Percentiles rank a stretch among this genome's conserved stretches.
These are phyloP conservation scores for Skeletonema tropicum DNA, from an alignment of 108 stramenopile species.

Conservation along the genomic window DNA sequence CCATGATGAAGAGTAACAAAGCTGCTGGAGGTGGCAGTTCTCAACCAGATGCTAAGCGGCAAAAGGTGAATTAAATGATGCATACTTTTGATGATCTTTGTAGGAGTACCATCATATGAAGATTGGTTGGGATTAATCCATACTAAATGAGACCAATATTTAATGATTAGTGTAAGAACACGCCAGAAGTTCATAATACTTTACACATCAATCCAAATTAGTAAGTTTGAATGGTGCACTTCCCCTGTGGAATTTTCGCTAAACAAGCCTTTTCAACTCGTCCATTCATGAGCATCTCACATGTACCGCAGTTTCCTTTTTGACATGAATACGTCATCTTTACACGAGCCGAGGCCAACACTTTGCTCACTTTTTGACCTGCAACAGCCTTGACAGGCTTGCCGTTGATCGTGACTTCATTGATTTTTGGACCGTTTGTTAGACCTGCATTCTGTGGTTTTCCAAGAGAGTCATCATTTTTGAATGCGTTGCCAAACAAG, in stretches of 20 bases:
- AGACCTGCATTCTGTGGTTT: conserved; percentile 46
- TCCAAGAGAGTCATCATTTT: no score
- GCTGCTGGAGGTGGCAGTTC: not conserved
- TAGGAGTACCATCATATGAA: not conserved
- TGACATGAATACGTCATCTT: conserved; percentile 55
- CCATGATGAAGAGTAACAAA: conserved; percentile 9
- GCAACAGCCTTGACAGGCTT: conserved; percentile 60
- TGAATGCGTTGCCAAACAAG: conserved; percentile 45
- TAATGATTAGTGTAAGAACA: no score
- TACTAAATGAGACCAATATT: no score
- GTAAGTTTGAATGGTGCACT: conserved; percentile 50
- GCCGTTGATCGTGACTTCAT: conserved; percentile 58
- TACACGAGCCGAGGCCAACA: conserved; percentile 46
- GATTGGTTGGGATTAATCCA: not conserved
- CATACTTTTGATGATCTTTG: not conserved
- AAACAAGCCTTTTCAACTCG: conserved; percentile 57
- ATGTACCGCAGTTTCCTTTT: conserved; percentile 61
- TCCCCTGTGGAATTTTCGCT: conserved; percentile 53
- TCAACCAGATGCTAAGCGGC: conserved; percentile 20
- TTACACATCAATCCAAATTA: not conserved
- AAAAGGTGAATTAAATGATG: conserved; percentile 18
- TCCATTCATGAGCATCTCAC: conserved; percentile 56
- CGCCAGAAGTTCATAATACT: no score
- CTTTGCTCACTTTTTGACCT: conserved; percentile 55
- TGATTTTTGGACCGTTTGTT: conserved; percentile 35